These are phyloP conservation scores for Fraxinus ornus DNA, from an alignment of 305 asterid species.

Conservation along the genomic window DNA sequence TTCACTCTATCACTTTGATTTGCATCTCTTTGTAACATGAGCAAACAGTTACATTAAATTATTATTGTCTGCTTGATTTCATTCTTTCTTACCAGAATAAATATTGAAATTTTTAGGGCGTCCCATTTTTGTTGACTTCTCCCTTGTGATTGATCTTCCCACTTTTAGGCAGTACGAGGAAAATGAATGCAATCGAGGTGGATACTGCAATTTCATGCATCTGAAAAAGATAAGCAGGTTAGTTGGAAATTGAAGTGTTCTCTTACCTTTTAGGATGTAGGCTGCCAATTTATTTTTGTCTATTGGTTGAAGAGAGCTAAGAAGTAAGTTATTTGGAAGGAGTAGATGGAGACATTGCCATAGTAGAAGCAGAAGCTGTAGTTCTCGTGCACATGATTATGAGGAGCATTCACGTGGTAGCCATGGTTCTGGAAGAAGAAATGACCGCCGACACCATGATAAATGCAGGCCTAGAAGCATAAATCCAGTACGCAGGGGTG, in stretches of 20 bases:
- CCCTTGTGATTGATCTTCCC: slow-evolving; percentile 33
- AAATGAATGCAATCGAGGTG: slow-evolving; percentile 32
- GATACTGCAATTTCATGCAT: slow-evolving; percentile 38
- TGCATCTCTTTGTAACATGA: neutral
- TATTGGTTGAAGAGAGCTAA: slow-evolving; percentile 49
- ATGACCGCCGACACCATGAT: slow-evolving; percentile 58
- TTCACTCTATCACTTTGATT: neutral
- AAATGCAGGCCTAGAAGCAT: slow-evolving; percentile 77
- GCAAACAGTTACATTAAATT: neutral
- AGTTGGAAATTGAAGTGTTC: neutral
- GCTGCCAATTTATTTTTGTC: slow-evolving; percentile 16
- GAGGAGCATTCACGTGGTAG: slow-evolving; percentile 56
- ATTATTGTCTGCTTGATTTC: neutral
- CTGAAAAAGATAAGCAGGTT: slow-evolving; percentile 46
- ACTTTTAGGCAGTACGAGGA: slow-evolving; percentile 35
- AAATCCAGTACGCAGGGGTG: slow-evolving; percentile 67
- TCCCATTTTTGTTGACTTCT: slow-evolving; percentile 31
- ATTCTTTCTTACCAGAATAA: neutral
- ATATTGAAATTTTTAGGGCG: slow-evolving; percentile 18
- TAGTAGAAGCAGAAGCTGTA: slow-evolving; percentile 74
- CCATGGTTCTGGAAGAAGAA: slow-evolving; percentile 64
- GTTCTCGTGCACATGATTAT: slow-evolving; percentile 55
- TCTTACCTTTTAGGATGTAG: neutral
- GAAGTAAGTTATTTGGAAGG: slow-evolving; percentile 58
- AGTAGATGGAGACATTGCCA: slow-evolving; percentile 58